These are phyloP conservation scores for Solanum chmielewskii DNA, from an alignment of 257 asterid species.

Conservation along the genomic window DNA sequence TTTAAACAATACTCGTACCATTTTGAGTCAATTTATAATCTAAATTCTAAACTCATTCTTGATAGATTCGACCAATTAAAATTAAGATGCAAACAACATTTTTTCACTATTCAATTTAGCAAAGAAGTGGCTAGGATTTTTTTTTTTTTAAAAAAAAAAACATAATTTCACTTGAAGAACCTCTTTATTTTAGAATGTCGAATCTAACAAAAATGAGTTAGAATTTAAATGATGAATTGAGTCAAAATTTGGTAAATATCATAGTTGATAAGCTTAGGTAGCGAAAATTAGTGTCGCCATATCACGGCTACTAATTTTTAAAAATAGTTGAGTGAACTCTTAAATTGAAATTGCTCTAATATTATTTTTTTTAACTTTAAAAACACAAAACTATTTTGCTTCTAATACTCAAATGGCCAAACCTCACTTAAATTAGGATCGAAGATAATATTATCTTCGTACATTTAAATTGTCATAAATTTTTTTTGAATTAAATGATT, in stretches of 20 bases:
- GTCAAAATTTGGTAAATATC: neutral
- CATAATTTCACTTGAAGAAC: neutral
- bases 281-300: fast-evolving
- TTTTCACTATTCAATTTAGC: neutral
- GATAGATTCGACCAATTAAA: neutral
- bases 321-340: fast-evolving
- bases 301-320: fast-evolving
- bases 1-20: neutral
- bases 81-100: neutral
- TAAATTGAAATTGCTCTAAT: neutral
- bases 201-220: too few species aligned
- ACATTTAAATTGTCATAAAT: too few species aligned
- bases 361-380: fast-evolving
- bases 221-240: fast-evolving
- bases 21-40: neutral
- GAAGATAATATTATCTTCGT: too few species aligned
- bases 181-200: neutral
- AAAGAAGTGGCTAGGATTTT: neutral
- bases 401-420: too few species aligned
- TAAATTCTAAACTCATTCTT: neutral
- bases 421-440: too few species aligned
- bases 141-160: too few species aligned
- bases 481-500: fast-evolving
- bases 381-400: too few species aligned
- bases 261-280: too few species aligned